A percentile compares a stretch with the other conserved stretches of the same genome.
phyloP scores from a whole-genome alignment of 1,139 yeast species.

The Taphrina flavorubra region DNA sequence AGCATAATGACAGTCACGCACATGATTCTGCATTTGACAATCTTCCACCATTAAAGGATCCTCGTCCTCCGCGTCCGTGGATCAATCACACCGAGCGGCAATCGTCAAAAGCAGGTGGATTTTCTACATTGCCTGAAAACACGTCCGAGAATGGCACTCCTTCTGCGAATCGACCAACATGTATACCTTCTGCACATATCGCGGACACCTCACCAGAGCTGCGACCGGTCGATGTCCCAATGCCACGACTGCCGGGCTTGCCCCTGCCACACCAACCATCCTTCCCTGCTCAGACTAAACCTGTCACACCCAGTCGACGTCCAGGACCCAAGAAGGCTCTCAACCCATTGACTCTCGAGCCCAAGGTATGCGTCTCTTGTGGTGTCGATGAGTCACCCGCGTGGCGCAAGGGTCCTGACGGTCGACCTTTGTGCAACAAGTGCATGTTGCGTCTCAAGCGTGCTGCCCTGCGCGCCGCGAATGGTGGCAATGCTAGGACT shows the following conservation, averaged over 20 bases:
- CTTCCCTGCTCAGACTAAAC: neutral
- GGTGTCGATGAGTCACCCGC: constrained; percentile 21
- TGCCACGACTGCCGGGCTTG: constrained; percentile 3
- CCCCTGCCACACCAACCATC: neutral
- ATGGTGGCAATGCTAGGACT: neutral
- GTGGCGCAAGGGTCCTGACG: constrained; percentile 25
- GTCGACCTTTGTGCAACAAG: constrained; percentile 19
- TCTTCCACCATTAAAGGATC: constrained; percentile 14
- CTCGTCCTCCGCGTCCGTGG: constrained; percentile 29
- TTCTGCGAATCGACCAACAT: neutral
- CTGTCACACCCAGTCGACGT: constrained; percentile 17
- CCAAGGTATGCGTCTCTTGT: constrained; percentile 21
- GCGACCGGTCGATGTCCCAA: constrained; percentile 3
- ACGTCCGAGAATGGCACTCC: constrained; percentile 2
- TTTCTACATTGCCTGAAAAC: neutral
- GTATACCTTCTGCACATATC: constrained; percentile 2
- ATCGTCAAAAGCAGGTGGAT: neutral
- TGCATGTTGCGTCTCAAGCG: constrained; percentile 27
- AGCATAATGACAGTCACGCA: neutral
- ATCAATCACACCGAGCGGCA: constrained; percentile 1
- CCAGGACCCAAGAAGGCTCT: constrained; percentile 20
- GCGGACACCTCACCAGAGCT: neutral
- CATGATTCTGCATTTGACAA: neutral
- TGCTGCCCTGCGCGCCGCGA: constrained; percentile 11
- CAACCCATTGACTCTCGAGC: constrained; percentile 9